These are phyloP conservation scores for Beauveria sp. DNA, from an alignment of 2,329 filamentous ascomycete species.

Conservation along the genomic window DNA sequence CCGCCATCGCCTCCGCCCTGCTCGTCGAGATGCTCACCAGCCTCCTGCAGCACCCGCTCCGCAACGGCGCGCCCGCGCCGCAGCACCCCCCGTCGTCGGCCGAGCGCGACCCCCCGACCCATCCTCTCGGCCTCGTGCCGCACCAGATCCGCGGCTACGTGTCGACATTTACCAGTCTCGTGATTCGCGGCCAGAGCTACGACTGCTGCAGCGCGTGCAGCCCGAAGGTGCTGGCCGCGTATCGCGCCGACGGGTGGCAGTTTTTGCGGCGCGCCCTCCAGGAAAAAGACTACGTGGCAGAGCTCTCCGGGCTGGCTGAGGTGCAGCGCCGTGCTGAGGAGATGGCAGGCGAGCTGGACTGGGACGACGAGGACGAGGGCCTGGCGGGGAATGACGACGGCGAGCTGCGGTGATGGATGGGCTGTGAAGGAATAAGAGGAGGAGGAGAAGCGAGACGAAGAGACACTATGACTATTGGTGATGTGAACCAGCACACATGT, in stretches of 20 bases:
- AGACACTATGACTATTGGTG: neutral
- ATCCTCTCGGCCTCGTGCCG: slow-evolving; percentile 63
- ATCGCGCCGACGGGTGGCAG: slow-evolving; percentile 61
- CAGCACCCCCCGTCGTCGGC: slow-evolving; percentile 27
- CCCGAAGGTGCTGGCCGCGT: slow-evolving; percentile 58
- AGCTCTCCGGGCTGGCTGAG: slow-evolving; percentile 66
- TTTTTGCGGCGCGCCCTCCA: slow-evolving; percentile 69
- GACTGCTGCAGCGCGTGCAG: slow-evolving; percentile 78
- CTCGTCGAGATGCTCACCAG: slow-evolving; percentile 86
- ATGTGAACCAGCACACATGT: neutral
- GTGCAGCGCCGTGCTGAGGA: slow-evolving; percentile 55
- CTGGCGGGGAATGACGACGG: slow-evolving; percentile 33
- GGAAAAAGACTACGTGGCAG: slow-evolving; percentile 70
- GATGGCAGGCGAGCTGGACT: slow-evolving; percentile 47
- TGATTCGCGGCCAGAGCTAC: slow-evolving; percentile 67
- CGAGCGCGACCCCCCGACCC: slow-evolving; percentile 47
- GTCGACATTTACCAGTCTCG: slow-evolving; percentile 63
- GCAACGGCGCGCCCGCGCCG: slow-evolving; percentile 54
- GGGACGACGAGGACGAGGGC: slow-evolving; percentile 51
- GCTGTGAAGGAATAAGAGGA: too few relatives aligned
- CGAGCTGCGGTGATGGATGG: slow-evolving; percentile 34
- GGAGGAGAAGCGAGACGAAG: too few relatives aligned
- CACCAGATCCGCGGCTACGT: slow-evolving; percentile 77
- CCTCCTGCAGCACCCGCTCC: slow-evolving; percentile 75
- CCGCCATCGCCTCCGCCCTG: slow-evolving; percentile 83